phyloP scores from a whole-genome alignment of 2,329 filamentous ascomycete species.

The Colletotrichum sp. region DNA sequence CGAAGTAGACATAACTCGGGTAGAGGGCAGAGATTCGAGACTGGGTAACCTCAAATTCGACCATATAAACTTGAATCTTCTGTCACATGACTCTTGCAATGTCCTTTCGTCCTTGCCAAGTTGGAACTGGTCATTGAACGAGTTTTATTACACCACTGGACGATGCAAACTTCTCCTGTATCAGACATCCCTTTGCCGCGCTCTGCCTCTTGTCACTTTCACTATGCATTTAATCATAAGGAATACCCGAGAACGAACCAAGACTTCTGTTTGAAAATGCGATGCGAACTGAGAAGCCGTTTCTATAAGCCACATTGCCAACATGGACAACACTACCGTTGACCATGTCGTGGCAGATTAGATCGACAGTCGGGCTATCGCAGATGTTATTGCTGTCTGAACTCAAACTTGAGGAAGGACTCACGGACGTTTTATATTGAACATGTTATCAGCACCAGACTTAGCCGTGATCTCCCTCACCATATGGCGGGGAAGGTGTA shows the following conservation, averaged over 20 bases:
- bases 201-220: neutral
- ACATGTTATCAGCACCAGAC: neutral
- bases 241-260: no score
- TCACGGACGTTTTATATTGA: neutral
- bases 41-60: accelerated
- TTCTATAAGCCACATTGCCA: neutral
- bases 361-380: neutral
- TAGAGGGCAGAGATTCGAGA: neutral
- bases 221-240: neutral
- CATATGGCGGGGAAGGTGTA: neutral
- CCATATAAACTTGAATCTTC: neutral
- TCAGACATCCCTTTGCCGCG: neutral
- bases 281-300: neutral
- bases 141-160: accelerated
- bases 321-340: accelerated
- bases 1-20: neutral
- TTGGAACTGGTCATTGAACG: neutral
- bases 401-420: no score
- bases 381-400: no score
- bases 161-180: neutral
- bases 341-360: neutral
- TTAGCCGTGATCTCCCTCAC: accelerated
- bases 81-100: neutral
- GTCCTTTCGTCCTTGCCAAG: neutral
- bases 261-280: no score